Conservation (phyloP, 192 early-diverging fungal genomes). For the Gorgonomyces haynaldii region DNA sequence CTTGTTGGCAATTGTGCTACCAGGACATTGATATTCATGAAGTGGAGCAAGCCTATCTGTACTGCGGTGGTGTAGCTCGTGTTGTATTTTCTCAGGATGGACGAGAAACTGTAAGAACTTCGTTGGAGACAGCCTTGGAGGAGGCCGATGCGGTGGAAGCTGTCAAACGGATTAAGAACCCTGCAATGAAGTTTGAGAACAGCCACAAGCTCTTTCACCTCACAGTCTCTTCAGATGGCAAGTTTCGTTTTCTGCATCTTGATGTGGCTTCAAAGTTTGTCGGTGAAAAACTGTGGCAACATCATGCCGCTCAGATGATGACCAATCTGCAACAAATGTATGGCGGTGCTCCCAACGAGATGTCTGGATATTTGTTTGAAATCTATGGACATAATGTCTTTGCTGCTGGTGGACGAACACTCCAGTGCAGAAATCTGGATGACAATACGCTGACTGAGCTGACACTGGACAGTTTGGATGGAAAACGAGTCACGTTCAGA, state of each 20-base stretch:
- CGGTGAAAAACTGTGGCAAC: conserved; percentile 15
- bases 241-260: conserved; percentile 4
- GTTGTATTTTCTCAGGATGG: conserved; percentile 11
- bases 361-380: conserved; percentile 16
- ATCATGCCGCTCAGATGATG: conserved; percentile 15
- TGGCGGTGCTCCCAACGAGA: conserved; percentile 11
- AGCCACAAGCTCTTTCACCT: conserved; percentile 8
- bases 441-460: conserved; percentile 5
- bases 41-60: conserved; percentile 7
- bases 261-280: conserved; percentile 18
- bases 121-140: conserved; percentile 6
- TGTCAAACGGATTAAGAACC: conserved; percentile 4
- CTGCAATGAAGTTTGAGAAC: conserved; percentile 1
- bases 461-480: conserved; percentile 2
- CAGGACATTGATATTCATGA: not conserved
- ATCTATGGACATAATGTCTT: conserved; percentile 15
- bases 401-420: conserved; percentile 18
- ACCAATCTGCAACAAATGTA: conserved; percentile 15
- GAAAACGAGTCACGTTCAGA: conserved; percentile 10
- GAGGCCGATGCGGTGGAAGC: conserved; percentile 8
- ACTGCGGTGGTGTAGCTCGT: conserved; percentile 16
- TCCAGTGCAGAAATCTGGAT: conserved; percentile 11
- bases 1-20: conserved; percentile 10
- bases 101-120: not conserved
- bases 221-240: not conserved